Evolutionary conservation across 495 filamentous ascomycete species (phyloP), one percentile per base, ranked within the genome.

Genomic region (Trichoderma erinaceum): DNA sequence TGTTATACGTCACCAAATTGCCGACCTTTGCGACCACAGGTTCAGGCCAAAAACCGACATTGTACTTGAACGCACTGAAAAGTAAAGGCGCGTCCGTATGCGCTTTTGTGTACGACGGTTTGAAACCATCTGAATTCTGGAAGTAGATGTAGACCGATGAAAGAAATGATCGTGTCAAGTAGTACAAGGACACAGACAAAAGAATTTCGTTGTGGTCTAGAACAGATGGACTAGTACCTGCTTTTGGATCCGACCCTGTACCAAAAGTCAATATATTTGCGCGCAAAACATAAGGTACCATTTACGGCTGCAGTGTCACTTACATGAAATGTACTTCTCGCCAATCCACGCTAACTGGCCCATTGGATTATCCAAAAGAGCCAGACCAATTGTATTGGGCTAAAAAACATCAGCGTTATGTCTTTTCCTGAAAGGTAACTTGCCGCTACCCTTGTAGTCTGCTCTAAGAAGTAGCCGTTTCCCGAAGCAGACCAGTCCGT

Each of bases 281-380:
- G 29, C 29, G 29, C 29, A 29, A 29, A 29, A n/a, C n/a, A n/a
- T n/a, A n/a, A 4, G 29, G 29, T 29, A 29, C 29, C 4, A 4
- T 29, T 29, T 29, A 4, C 4, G 29, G 29, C 29, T 4, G 29
- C 21, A 7, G 21, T 8, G 18, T 7, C 8, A 44, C 63, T 65
- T 32, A 65, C 74, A 74, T 6, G 68, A 68, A 27, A 71, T 72
- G 13, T 72, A 78, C 67, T 79, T 80, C 68, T 79, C 78, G 0
- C 78, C 74, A 7, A 78, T 70, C 78, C 78, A 82, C 2, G 69
- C 72, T 0, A 81, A 71, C n/a, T 76, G 71, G 0, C 78, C 79
- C 4, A 80, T 65, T 0, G 78, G 79, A 25, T 72, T 78, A 58
- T 82, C 79, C 4, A 75, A 72, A 0, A 80, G 67, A 1, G 77